phyloP scores from a whole-genome alignment of 2,329 filamentous ascomycete species.

The Aspergillus ochraceus region DNA sequence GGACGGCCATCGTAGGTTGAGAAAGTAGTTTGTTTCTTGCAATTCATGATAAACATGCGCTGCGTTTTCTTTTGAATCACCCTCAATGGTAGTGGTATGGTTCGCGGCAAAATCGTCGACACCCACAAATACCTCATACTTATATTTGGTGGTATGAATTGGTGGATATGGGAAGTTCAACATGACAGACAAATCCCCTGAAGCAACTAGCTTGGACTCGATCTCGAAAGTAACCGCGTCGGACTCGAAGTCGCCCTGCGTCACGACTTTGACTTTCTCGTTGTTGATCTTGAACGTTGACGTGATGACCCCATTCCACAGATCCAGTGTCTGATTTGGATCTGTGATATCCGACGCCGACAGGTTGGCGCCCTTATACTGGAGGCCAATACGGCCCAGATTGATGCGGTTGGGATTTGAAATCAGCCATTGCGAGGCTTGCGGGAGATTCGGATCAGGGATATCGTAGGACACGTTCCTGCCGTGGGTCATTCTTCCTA shows the following conservation, averaged over 20 bases:
- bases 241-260: conserved; percentile 13
- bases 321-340: conserved; percentile 10
- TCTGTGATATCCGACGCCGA: conserved; percentile 2
- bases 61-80: not conserved
- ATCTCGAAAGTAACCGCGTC: conserved; percentile 9
- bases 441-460: conserved; percentile 11
- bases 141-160: conserved; percentile 15
- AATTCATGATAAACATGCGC: conserved; percentile 12
- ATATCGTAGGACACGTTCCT: conserved; percentile 17
- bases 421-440: conserved; percentile 16
- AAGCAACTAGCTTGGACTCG: not conserved
- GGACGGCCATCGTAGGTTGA: conserved; percentile 12
- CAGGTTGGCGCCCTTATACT: conserved; percentile 5
- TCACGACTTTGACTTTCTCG: conserved; percentile 8
- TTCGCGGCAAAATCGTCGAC: conserved; percentile 11
- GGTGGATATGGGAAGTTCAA: conserved; percentile 17
- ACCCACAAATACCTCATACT: conserved; percentile 17
- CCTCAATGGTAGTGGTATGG: conserved; percentile 6
- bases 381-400: conserved; percentile 13
- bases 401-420: conserved; percentile 18
- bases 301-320: conserved; percentile 14
- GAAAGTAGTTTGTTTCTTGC: conserved; percentile 12
- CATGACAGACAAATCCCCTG: conserved; percentile 10
- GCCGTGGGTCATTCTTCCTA: conserved; percentile 11
- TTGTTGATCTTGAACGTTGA: conserved; percentile 11